A percentile compares a stretch with the other conserved stretches of the same genome.
Evolutionary conservation across 2,329 filamentous ascomycete genomes (phyloP).

Genomic region (Cercospora sp.): DNA sequence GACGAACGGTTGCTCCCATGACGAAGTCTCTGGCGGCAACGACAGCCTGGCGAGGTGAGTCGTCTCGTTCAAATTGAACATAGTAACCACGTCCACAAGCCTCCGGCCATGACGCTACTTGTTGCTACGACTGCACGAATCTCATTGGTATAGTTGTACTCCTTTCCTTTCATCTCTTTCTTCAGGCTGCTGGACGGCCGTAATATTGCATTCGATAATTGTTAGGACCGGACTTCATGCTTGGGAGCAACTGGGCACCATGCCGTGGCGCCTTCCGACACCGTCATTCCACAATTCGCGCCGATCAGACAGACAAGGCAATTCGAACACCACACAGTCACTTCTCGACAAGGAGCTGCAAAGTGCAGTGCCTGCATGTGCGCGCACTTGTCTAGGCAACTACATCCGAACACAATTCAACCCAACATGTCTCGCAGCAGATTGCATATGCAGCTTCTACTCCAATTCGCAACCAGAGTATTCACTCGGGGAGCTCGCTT

Average conservation of each 20-base stretch:
- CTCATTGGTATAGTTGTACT: slow-evolving; percentile 22
- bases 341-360: slow-evolving; percentile 27
- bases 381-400: slow-evolving; percentile 33
- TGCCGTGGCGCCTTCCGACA: slow-evolving; percentile 17
- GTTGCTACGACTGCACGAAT: slow-evolving; percentile 27
- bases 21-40: slow-evolving; percentile 24
- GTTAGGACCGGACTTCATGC: background rate
- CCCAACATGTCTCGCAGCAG: background rate
- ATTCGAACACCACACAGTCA: slow-evolving; percentile 12
- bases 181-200: slow-evolving; percentile 34
- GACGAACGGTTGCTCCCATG: slow-evolving; percentile 20
- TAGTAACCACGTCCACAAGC: background rate
- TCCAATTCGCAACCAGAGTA: background rate
- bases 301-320: slow-evolving; percentile 8
- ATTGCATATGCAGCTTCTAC: slow-evolving; percentile 2
- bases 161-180: slow-evolving; percentile 6
- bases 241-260: slow-evolving; percentile 7
- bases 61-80: slow-evolving; percentile 1
- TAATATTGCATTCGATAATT: background rate
- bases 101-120: background rate
- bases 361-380: slow-evolving; percentile 34
- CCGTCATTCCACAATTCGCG: background rate
- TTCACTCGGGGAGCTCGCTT: slow-evolving; percentile 37
- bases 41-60: background rate
- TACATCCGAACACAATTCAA: slow-evolving; percentile 31